Evolutionary conservation across 805 yeast species (phyloP).

Genomic region (Limtongia smithiae): DNA sequence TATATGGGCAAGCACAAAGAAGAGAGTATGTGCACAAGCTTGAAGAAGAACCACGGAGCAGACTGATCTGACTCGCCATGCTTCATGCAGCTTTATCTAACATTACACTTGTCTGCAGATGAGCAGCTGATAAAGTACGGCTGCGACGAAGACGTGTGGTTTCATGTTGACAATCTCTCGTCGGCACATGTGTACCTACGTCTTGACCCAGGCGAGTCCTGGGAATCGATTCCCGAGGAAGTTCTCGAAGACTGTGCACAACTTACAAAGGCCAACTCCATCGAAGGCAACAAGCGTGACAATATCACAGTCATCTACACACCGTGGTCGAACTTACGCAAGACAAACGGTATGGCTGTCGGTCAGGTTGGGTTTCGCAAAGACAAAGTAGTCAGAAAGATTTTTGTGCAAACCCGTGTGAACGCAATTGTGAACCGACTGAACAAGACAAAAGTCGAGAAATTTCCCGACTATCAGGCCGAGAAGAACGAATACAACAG

Average conservation of each 20-base stretch:
- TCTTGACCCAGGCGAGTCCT: conserved; percentile 45
- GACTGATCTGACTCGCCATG: no score
- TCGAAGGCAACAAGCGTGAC: conserved; percentile 67
- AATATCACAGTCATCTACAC: conserved; percentile 67
- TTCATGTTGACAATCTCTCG: conserved; percentile 72
- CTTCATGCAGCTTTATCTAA: not conserved
- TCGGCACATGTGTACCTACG: conserved; percentile 76
- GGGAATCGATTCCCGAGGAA: conserved; percentile 51
- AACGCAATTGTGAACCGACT: conserved; percentile 59
- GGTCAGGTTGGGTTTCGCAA: conserved; percentile 77
- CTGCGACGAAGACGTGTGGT: conserved; percentile 67
- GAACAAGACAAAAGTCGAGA: conserved; percentile 61
- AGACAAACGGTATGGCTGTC: conserved; percentile 66
- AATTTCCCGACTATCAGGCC: conserved; percentile 46
- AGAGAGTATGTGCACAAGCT: conserved; percentile 46
- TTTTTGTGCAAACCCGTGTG: conserved; percentile 53
- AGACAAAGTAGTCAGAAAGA: conserved; percentile 48
- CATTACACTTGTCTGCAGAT: conserved; percentile 36
- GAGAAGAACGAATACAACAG: conserved; percentile 44
- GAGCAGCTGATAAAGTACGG: conserved; percentile 61
- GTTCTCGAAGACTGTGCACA: conserved; percentile 60
- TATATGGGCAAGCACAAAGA: conserved; percentile 73
- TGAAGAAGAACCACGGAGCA: no score
- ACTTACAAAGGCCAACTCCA: conserved; percentile 71
- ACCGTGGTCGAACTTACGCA: conserved; percentile 66